phyloP scores from a whole-genome alignment of 1,139 yeast species.

The Candida sojae region DNA sequence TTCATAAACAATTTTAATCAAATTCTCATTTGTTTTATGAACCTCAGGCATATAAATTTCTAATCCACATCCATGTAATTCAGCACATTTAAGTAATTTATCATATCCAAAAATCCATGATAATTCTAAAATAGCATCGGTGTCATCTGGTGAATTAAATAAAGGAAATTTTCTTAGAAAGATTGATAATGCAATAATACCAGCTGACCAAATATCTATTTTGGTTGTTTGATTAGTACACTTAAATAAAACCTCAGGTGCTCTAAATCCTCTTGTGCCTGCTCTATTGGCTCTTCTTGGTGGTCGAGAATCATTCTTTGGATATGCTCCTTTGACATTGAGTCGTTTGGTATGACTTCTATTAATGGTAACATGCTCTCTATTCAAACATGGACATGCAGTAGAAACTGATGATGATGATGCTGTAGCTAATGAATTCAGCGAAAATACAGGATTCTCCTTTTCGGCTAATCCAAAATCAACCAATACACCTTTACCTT shows the following conservation, averaged over 20 bases:
- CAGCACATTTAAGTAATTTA: conserved; percentile 75
- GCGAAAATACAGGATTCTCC: neutral
- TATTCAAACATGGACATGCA: conserved; percentile 33
- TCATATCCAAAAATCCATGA: conserved; percentile 80
- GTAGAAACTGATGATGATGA: conserved; percentile 16
- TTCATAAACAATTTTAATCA: conserved; percentile 32
- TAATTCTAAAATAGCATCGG: conserved; percentile 85
- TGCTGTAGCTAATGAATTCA: neutral
- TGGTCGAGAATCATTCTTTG: conserved; percentile 80
- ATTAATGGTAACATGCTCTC: conserved; percentile 22
- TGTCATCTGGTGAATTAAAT: conserved; percentile 87
- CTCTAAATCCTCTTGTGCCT: conserved; percentile 95
- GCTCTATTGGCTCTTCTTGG: conserved; percentile 96
- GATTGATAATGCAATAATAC: conserved; percentile 77
- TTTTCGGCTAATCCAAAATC: conserved; percentile 91
- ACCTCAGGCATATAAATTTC: conserved; percentile 53
- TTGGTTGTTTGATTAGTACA: conserved; percentile 83
- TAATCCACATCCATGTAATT: conserved; percentile 84
- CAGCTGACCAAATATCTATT: conserved; percentile 92
- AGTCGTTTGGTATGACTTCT: conserved; percentile 35
- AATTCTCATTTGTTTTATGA: conserved; percentile 27
- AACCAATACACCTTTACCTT: conserved; percentile 79
- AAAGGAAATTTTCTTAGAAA: conserved; percentile 78
- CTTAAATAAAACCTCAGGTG: conserved; percentile 89
- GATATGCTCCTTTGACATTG: conserved; percentile 63